Evolutionary conservation across 2,329 filamentous ascomycete species (phyloP), one percentile per base, ranked within the genome.

Genomic region (Aspergillus proliferans): DNA sequence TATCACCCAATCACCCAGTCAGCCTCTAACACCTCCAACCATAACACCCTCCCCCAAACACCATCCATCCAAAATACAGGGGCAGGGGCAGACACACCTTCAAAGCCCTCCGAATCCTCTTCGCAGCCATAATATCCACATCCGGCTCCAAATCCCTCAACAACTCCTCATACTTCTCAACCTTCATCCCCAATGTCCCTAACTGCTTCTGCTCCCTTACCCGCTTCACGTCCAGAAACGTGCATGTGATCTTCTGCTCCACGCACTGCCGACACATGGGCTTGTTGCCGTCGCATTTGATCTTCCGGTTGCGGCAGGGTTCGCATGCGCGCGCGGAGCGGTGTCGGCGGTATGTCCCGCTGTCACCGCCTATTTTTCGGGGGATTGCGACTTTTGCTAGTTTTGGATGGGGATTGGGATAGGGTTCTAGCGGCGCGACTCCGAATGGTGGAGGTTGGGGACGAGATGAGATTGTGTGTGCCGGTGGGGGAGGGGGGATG

Each of bases 151-250:
- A 21, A 9, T 57, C 56, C 19, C 50, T 54, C 42, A 67, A 50
- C 10, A 66, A 34, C 6, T 57, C 54, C 51, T 66, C 63, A 51
- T 66, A 67, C 3, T 39, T 43, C 9, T 65, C 58, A 1, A 65
- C 60, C 8, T 56, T 58, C 18, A 50, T 51, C 3, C 56, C 45
- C 21, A 69, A 30, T 3, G 50, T 45, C 2, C 54, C 60, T 9
- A 69, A 46, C 46, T 63, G 54, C 44, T 67, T 67, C 52, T 66
- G 62, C n/a, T 69, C 63, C 5, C 66, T 59, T 2, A 68, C 60
- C 3, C 66, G 59, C 48, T 69, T 69, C 4, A 65, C 61, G 30
- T 69, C 66, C 30, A 66, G 52, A 40, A 66, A 69, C 0, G 45
- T 30, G 24, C 66, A 69, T 10, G 30, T 43, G 6, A 57, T 52